These are phyloP conservation scores for Plasmodium gonderi DNA, from an alignment of 169 alveolate genomes.

Conservation along the genomic window DNA sequence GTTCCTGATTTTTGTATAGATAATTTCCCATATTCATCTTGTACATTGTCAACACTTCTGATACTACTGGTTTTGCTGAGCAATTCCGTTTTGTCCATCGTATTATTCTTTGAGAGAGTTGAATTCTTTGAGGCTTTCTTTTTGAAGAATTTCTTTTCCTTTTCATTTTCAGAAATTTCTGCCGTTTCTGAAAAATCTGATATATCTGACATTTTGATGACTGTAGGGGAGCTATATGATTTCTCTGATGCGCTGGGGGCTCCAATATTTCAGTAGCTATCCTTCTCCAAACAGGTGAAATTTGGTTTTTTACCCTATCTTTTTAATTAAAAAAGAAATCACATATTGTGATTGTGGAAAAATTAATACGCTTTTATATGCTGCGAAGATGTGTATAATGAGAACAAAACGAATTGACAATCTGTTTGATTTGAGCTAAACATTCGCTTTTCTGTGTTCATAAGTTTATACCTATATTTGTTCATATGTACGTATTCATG, in stretches of 20 bases:
- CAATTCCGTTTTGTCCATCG: neutral
- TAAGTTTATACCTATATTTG: too few species aligned
- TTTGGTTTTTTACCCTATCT: too few species aligned
- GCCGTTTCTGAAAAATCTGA: conserved; percentile 45
- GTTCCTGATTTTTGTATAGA: conserved; percentile 34
- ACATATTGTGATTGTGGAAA: too few species aligned
- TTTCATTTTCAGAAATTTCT: conserved; percentile 28
- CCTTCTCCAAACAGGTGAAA: too few species aligned
- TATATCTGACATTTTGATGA: conserved; percentile 43
- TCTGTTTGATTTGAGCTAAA: neutral
- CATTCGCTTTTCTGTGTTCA: neutral
- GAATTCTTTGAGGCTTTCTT: conserved; percentile 14
- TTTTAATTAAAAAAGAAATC: too few species aligned
- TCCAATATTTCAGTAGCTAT: too few species aligned
- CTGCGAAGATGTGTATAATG: too few species aligned
- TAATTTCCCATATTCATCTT: conserved; percentile 17
- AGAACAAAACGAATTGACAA: neutral
- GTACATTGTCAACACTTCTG: neutral
- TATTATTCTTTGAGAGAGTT: conserved; percentile 2
- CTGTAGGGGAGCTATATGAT: neutral
- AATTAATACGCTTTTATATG: too few species aligned
- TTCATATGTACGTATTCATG: neutral
- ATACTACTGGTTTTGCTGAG: conserved; percentile 21
- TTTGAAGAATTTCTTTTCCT: neutral
- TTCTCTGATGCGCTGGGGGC: too few species aligned